Conservation (phyloP, 441 rosid species). For the Populus hybrid region DNA sequence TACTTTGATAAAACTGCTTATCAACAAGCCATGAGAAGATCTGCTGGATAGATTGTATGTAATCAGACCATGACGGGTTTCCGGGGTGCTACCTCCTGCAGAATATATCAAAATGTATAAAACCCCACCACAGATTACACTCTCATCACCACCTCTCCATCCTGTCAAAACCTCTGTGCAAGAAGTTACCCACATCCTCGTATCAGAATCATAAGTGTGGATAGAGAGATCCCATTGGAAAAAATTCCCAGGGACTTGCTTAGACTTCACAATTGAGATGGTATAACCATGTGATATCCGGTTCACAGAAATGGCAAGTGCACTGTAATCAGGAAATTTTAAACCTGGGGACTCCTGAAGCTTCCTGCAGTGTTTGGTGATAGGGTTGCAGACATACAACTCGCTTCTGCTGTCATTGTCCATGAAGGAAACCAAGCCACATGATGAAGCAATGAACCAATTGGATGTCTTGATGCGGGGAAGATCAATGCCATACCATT, state of each 20-base stretch:
- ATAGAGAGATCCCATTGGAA: slow-evolving; percentile 78
- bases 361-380: slow-evolving; percentile 51
- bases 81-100: slow-evolving; percentile 50
- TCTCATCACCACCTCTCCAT: slow-evolving; percentile 93
- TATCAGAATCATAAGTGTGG: slow-evolving; percentile 58
- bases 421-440: slow-evolving; percentile 89
- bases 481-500: slow-evolving; percentile 79
- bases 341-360: slow-evolving; percentile 64
- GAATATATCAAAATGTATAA: slow-evolving; percentile 68
- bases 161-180: slow-evolving; percentile 68
- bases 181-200: slow-evolving; percentile 58
- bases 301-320: slow-evolving; percentile 61
- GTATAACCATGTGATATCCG: slow-evolving; percentile 46
- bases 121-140: slow-evolving; percentile 66
- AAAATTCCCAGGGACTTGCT: slow-evolving; percentile 74
- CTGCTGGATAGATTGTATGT: slow-evolving; percentile 44
- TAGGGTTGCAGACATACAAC: slow-evolving; percentile 74
- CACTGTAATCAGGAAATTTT: slow-evolving; percentile 67
- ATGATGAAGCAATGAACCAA: slow-evolving; percentile 77
- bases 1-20: slow-evolving; percentile 56
- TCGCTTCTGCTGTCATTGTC: slow-evolving; percentile 76
- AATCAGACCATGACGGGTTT: slow-evolving; percentile 69
- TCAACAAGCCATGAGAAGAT: slow-evolving; percentile 46
- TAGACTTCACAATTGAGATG: slow-evolving; percentile 76
- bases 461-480: slow-evolving; percentile 76